Conservation (phyloP, 2,329 filamentous ascomycete species). For the Fonsecaea nubica region DNA sequence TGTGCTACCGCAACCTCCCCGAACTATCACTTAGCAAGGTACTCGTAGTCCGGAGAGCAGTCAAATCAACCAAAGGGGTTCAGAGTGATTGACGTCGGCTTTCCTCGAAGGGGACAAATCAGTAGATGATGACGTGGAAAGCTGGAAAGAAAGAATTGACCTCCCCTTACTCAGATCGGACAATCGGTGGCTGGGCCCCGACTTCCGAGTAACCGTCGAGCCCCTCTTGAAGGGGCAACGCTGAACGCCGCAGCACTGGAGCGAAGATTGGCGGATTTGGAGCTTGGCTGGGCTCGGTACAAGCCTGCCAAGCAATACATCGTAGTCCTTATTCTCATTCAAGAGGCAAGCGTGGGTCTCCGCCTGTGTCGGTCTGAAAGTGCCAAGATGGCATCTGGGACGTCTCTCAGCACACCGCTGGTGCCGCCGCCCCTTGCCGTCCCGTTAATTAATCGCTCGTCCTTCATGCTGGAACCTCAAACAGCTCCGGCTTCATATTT, state of each 20-base stretch:
- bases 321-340: slow-evolving; percentile 2
- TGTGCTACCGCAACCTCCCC: slow-evolving; percentile 7
- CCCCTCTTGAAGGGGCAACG: neutral
- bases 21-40: neutral
- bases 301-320: slow-evolving; percentile 8
- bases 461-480: slow-evolving; percentile 55
- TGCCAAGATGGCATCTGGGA: neutral
- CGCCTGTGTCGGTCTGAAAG: neutral
- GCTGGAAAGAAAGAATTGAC: neutral
- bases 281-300: neutral
- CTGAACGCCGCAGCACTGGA: slow-evolving; percentile 1
- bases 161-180: slow-evolving; percentile 12
- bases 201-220: slow-evolving; percentile 14
- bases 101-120: neutral
- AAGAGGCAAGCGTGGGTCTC: neutral
- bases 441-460: neutral
- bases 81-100: neutral
- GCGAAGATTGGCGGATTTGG: slow-evolving; percentile 22
- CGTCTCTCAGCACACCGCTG: neutral
- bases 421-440: neutral
- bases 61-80: neutral
- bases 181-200: slow-evolving; percentile 20
- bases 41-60: slow-evolving; percentile 2
- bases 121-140: slow-evolving; percentile 15
- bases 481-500: slow-evolving; percentile 92